Evolutionary conservation across 2,329 filamentous ascomycete genomes (phyloP).

Genomic region (Xylaria arbuscula): DNA sequence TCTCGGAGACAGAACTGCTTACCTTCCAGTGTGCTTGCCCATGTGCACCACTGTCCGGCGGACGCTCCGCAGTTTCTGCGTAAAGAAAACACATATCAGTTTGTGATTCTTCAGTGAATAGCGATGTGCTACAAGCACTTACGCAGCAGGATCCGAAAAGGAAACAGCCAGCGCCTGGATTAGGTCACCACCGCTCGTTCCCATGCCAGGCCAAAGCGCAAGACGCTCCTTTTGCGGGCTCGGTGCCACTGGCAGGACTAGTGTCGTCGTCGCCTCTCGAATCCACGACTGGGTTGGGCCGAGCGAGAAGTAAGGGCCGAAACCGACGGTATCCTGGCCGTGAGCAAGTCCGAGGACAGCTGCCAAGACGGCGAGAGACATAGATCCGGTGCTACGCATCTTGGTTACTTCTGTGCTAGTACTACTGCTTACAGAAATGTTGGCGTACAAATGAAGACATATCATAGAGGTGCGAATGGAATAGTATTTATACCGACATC

Average conservation of each 20-base stretch:
- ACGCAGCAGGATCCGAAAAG: constrained; percentile 46
- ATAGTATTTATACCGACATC: not conserved
- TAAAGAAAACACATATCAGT: not conserved
- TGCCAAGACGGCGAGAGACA: not conserved
- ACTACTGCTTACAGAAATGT: not conserved
- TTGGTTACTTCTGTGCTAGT: not conserved
- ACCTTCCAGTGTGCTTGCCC: constrained; percentile 49
- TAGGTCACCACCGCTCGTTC: constrained; percentile 49
- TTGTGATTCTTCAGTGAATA: not conserved
- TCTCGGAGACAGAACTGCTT: not conserved
- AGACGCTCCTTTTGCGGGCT: constrained; percentile 46
- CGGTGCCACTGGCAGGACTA: constrained; percentile 47
- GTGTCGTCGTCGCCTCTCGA: constrained; percentile 48
- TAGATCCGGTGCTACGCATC: not conserved
- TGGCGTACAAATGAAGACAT: not conserved
- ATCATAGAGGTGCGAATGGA: not conserved
- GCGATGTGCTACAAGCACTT: constrained; percentile 10
- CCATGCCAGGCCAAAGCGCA: constrained; percentile 51
- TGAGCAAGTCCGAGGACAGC: constrained; percentile 17
- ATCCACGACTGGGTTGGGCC: constrained; percentile 50
- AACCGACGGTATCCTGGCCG: constrained; percentile 41
- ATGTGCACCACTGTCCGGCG: constrained; percentile 50
- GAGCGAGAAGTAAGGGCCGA: constrained; percentile 49
- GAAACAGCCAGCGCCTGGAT: constrained; percentile 51
- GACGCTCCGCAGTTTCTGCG: constrained; percentile 46